A percentile compares a stretch with the other conserved stretches of the same genome.
Conservation (phyloP, 768 basidiomycete genomes). For the Boletus barrowsii region DNA sequence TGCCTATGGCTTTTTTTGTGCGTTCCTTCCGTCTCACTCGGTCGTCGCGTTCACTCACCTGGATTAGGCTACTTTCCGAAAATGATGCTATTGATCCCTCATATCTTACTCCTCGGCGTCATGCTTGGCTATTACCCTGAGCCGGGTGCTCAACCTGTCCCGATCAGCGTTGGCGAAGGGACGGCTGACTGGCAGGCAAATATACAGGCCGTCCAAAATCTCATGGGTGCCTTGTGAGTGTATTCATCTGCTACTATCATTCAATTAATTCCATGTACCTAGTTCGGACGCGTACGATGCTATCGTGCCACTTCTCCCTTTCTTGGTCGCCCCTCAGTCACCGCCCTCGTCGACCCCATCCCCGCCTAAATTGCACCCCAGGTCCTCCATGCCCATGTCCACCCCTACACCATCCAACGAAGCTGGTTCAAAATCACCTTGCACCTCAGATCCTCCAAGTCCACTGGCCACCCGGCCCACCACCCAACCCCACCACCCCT, state of each 20-base stretch:
- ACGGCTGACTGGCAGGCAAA: conserved; percentile 83
- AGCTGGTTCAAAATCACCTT: conserved; percentile 17
- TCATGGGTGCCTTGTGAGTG: conserved; percentile 79
- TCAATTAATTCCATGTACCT: not conserved
- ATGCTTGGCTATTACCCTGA: conserved; percentile 64
- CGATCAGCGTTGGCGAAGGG: conserved; percentile 50
- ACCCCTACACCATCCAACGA: not conserved
- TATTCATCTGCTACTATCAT: too few relatives aligned
- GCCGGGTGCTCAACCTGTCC: conserved; percentile 32
- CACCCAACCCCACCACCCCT: conserved; percentile 31
- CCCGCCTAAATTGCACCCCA: conserved; percentile 41
- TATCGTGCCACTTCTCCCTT: conserved; percentile 43
- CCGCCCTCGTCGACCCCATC: conserved; percentile 53
- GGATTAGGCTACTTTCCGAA: conserved; percentile 72
- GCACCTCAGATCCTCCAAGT: not conserved
- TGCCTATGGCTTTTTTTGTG: conserved; percentile 77
- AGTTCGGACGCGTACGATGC: conserved; percentile 65
- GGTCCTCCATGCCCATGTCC: conserved; percentile 14
- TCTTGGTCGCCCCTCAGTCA: conserved; percentile 43
- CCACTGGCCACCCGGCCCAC: not conserved
- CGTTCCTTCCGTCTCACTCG: conserved; percentile 26
- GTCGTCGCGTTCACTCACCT: not conserved
- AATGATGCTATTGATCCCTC: conserved; percentile 67
- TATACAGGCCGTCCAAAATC: conserved; percentile 85
- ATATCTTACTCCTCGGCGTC: conserved; percentile 55